Evolutionary conservation across 331 rosid genomes (phyloP).

Genomic region (Stylosanthes scabra): DNA sequence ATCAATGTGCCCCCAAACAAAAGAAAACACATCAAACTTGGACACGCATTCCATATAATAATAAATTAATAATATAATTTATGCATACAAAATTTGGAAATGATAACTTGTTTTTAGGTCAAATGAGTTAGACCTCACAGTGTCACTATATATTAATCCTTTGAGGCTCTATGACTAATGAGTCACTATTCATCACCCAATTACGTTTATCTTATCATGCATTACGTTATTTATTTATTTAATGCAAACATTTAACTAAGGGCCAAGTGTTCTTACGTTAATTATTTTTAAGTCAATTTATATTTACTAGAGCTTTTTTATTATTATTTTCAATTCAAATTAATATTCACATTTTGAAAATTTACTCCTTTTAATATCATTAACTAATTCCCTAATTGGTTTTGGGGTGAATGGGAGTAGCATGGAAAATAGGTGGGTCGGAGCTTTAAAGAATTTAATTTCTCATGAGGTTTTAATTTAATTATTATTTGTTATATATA

Average conservation of each 20-base stretch:
- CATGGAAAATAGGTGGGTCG: no score
- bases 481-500: no score
- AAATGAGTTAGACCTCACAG: background rate
- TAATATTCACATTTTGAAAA: background rate
- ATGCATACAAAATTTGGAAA: background rate
- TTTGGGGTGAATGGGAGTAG: no score
- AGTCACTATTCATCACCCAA: background rate
- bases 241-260: background rate
- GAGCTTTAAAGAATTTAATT: background rate
- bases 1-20: constrained; percentile 19
- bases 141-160: background rate
- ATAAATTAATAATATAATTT: no score
- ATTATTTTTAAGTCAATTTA: background rate
- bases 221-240: background rate
- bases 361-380: no score
- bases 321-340: no score
- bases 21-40: background rate
- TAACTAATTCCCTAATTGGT: no score
- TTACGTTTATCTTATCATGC: background rate
- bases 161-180: background rate
- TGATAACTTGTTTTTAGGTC: constrained; percentile 31
- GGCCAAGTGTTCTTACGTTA: background rate
- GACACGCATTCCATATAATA: constrained; percentile 30
- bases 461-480: background rate
- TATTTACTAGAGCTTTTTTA: no score